phyloP scores from a whole-genome alignment of 2,329 filamentous ascomycete species.

The Ascochyta viciae-villosae region DNA sequence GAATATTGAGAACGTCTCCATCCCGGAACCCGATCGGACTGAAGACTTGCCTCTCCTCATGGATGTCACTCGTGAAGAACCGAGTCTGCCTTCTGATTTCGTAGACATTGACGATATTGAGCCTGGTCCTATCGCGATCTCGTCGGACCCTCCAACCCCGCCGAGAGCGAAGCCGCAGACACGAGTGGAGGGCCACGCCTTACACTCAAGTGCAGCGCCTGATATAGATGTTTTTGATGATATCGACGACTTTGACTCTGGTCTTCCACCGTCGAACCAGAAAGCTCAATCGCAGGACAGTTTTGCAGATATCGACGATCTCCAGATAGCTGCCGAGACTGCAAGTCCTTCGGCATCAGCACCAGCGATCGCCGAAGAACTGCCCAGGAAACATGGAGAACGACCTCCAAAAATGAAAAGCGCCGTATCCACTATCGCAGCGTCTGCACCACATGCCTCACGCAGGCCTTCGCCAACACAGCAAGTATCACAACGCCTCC shows the following conservation, averaged over 20 bases:
- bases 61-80: conserved; percentile 22
- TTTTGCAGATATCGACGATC: conserved; percentile 39
- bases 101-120: conserved; percentile 33
- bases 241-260: conserved; percentile 33
- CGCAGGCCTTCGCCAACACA: conserved; percentile 8
- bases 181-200: not conserved
- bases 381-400: conserved; percentile 32
- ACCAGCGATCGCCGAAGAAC: not conserved
- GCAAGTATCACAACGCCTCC: not conserved
- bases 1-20: conserved; percentile 33
- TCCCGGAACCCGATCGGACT: conserved; percentile 42
- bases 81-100: conserved; percentile 13
- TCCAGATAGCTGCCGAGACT: conserved; percentile 26
- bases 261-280: conserved; percentile 39
- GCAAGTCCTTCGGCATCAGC: conserved; percentile 9
- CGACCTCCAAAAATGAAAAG: conserved; percentile 28
- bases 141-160: conserved; percentile 33
- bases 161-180: not conserved
- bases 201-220: not conserved
- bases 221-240: conserved; percentile 27
- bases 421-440: conserved; percentile 8
- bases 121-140: conserved; percentile 22
- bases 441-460: conserved; percentile 10
- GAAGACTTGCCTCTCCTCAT: conserved; percentile 41
- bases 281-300: conserved; percentile 26